Percentiles rank a stretch among this genome's conserved stretches.
Conservation (phyloP, 148 eudicot genomes). For the Vaccinium myrtillus region DNA sequence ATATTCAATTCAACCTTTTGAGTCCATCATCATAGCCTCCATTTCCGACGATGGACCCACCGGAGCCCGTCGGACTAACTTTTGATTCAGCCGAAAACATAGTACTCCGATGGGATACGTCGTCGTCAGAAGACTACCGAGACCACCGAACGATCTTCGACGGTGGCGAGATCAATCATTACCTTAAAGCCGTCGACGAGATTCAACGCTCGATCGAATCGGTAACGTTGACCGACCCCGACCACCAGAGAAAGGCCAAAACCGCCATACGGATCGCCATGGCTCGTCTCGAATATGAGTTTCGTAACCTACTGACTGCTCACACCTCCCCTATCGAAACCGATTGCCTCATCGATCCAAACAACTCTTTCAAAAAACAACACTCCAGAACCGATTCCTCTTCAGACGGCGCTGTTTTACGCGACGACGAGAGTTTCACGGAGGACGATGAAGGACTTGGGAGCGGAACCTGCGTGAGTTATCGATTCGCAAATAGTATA, state of each 20-base stretch:
- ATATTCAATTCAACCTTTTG: background rate
- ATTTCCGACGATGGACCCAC: slow-evolving; percentile 20
- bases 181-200: background rate
- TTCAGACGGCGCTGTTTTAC: background rate
- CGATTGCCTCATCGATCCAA: background rate
- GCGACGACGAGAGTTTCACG: background rate
- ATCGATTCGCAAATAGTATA: slow-evolving; percentile 47
- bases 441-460: background rate
- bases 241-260: background rate
- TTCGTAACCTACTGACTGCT: background rate
- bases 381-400: background rate
- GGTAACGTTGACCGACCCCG: background rate
- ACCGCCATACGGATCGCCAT: background rate
- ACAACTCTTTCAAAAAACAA: background rate
- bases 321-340: background rate
- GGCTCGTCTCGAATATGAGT: background rate
- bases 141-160: slow-evolving; percentile 17
- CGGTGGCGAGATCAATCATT: background rate
- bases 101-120: slow-evolving; percentile 83
- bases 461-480: slow-evolving; percentile 16
- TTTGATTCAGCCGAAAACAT: slow-evolving; percentile 56
- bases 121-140: slow-evolving; percentile 57
- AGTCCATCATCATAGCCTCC: background rate
- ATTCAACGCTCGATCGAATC: background rate
- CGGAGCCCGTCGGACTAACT: slow-evolving; percentile 15